Evolutionary conservation across 192 early-diverging fungal species (phyloP), one percentile per base, ranked within the genome.

Genomic region (Obelidium mucronatum): DNA sequence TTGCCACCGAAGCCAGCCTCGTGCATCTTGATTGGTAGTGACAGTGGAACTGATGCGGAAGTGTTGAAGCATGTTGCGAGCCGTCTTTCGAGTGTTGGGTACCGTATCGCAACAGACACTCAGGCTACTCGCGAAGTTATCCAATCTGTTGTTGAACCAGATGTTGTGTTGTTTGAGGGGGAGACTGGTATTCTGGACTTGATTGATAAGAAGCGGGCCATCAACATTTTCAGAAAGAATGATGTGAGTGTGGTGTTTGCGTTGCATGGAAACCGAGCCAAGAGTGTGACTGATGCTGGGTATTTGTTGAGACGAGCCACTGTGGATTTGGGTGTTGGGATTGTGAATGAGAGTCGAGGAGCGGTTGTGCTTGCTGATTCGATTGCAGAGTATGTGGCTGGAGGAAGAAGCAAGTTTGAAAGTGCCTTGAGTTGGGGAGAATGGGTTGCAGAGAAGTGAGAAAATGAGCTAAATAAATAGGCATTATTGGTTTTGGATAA

Each of bases 61-160:
- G 95, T 97, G 71, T 88, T 91, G 33, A 79, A 84, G 37, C 89
- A 93, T 74, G 90, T 97, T 44, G 94, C 92, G 36, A 28, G 79
- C 61, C 85, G 84, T 31, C 80, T 96, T 42, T 72, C 83, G 2
- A 56, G 76, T 1, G 78, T 91, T 39, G 93, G 93, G 0, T 92
- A 93, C 82, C 75, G 86, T 11, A 83, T 99, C 24, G 84, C 87
- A 17, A 92, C 92, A 31, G 94, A 93, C 81, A 87, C 87, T 3
- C 64, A 85, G 36, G 75, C 79, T 11, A 92, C 92, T 4, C 79
- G 84, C 13, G 52, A 77, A 17, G 61, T 86, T 19, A 53, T 70
- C 28, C 42, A 53, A 36, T 3, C n/a, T 34, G 67, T 64, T 66
- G 40, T 55, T 44, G 76, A 71, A 24, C 13, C 39, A 30, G 19